A percentile compares a stretch with the other conserved stretches of the same genome.
Evolutionary conservation across 805 yeast species (phyloP).

Genomic region (Ogataea ramenticola): DNA sequence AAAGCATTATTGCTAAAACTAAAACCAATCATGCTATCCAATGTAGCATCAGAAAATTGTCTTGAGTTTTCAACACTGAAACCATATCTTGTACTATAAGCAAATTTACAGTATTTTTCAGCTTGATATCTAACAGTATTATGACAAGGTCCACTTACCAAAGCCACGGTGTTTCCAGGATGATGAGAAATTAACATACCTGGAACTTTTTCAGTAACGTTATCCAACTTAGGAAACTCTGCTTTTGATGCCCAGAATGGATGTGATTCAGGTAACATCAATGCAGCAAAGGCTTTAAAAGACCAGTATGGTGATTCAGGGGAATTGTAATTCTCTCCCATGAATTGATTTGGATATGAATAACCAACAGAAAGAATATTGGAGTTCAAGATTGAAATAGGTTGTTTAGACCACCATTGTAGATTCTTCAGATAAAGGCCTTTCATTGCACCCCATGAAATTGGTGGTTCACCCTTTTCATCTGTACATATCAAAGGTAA

Average conservation of each 20-base stretch:
- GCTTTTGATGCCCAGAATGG: neutral
- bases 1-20: neutral
- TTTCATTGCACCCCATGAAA: neutral
- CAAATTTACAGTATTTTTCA: slow-evolving; percentile 1
- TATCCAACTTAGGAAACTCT: neutral
- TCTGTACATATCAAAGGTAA: neutral
- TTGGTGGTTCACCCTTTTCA: neutral
- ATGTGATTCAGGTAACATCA: slow-evolving; percentile 1
- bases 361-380: slow-evolving; percentile 1
- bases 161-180: neutral
- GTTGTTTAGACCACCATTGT: slow-evolving; percentile 2
- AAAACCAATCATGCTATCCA: slow-evolving; percentile 1
- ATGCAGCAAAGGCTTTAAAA: neutral
- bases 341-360: slow-evolving; percentile 1
- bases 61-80: slow-evolving; percentile 2
- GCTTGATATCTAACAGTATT: slow-evolving; percentile 1
- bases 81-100: slow-evolving; percentile 1
- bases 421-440: neutral
- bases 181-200: slow-evolving; percentile 1
- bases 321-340: slow-evolving; percentile 1
- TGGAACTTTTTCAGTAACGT: neutral
- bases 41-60: neutral
- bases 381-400: neutral
- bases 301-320: slow-evolving; percentile 1
- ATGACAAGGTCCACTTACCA: slow-evolving; percentile 2